phyloP scores from a whole-genome alignment of 495 filamentous ascomycete species.

The Gamarada debralockiae region DNA sequence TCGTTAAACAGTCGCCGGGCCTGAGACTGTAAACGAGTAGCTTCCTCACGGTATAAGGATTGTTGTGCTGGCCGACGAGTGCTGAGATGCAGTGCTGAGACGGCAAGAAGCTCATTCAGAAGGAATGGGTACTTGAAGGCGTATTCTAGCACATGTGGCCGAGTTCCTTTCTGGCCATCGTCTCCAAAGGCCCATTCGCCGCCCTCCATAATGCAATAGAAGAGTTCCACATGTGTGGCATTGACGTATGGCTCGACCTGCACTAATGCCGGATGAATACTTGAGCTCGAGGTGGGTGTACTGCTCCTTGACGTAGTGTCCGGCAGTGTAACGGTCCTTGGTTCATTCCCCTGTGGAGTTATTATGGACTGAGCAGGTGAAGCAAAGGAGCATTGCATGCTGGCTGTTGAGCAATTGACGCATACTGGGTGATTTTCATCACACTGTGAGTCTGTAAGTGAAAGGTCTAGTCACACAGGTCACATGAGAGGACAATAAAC shows the following conservation, averaged over 20 bases:
- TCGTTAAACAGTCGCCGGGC: constrained; percentile 35
- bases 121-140: constrained; percentile 35
- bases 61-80: constrained; percentile 14
- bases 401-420: constrained; percentile 22
- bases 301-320: not conserved
- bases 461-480: not conserved
- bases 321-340: not conserved
- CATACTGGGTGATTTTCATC: constrained; percentile 29
- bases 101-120: constrained; percentile 39
- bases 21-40: constrained; percentile 37
- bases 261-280: not conserved
- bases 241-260: constrained; percentile 19
- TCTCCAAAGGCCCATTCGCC: not conserved
- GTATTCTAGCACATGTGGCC: constrained; percentile 6
- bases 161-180: not conserved
- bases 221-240: constrained; percentile 28
- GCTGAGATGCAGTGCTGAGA: constrained; percentile 39
- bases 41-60: constrained; percentile 30
- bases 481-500: not conserved
- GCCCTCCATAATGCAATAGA: constrained; percentile 21
- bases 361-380: not conserved
- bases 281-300: not conserved
- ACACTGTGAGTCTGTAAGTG: constrained; percentile 23
- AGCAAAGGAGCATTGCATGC: constrained; percentile 25
- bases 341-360: not conserved